A percentile compares a stretch with the other conserved stretches of the same genome.
phyloP scores from a whole-genome alignment of 1,139 yeast species.

The Geotrichum reessii region DNA sequence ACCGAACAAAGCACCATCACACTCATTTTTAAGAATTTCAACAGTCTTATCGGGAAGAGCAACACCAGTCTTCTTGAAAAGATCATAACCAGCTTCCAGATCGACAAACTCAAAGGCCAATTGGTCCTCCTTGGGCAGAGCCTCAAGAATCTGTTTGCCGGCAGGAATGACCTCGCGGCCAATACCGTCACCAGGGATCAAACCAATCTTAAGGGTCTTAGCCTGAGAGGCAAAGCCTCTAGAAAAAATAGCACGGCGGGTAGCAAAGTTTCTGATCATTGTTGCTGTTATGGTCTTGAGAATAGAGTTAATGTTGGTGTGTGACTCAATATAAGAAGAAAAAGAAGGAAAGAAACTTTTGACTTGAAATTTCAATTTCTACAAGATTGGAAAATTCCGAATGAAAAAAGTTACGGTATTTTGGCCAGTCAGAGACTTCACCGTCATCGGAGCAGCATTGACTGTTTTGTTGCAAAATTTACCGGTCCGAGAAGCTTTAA shows the following conservation, averaged over 20 bases:
- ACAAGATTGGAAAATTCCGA: neutral
- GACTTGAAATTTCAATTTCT: neutral
- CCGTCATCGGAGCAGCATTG: neutral
- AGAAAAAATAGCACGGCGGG: slow-evolving; percentile 11
- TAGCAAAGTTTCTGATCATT: slow-evolving; percentile 18
- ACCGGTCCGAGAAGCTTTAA: neutral
- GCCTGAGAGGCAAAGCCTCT: slow-evolving; percentile 26
- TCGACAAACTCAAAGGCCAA: slow-evolving; percentile 79
- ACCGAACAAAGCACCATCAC: slow-evolving; percentile 97
- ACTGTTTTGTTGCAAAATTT: neutral
- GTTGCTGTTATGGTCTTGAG: neutral
- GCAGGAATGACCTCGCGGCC: slow-evolving; percentile 97
- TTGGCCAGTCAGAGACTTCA: neutral
- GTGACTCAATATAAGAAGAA: slow-evolving; percentile 6
- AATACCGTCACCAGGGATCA: slow-evolving; percentile 97
- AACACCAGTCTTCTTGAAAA: slow-evolving; percentile 85
- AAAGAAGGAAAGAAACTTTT: slow-evolving; percentile 5
- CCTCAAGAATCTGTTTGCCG: slow-evolving; percentile 78
- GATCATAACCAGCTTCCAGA: slow-evolving; percentile 90
- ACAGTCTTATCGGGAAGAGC: slow-evolving; percentile 95
- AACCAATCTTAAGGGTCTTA: slow-evolving; percentile 35
- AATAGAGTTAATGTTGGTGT: neutral
- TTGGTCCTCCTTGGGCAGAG: slow-evolving; percentile 67
- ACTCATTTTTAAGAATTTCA: slow-evolving; percentile 64
- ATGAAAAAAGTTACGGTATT: neutral